Base-by-base conservation (phyloP, 805 yeast genomes). In the Maudiozyma turicensis region DNA sequence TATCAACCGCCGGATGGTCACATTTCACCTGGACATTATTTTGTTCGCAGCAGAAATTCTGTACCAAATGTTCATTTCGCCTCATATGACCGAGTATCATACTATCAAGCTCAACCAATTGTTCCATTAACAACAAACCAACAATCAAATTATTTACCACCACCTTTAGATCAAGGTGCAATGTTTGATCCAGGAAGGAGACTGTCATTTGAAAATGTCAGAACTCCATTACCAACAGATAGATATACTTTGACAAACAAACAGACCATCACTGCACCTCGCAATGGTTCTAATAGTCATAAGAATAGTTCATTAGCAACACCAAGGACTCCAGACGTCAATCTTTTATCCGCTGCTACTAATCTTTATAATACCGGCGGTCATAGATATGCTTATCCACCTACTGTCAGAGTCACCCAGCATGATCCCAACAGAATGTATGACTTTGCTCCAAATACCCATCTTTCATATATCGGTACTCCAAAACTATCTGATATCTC, bases 341-440 rank as follows among this genome's bases (percentile, higher is more conserved):
- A 53, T n/a, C 56, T 61, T 5, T 46, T 60, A 15, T 54, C 62
- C 11, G 52, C 53, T 44, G 37, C 59, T 35, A 60, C 66, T 6
- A 54, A 61, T 6, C 57, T 61, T 39, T 53, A 50, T 52, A 60
- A 57, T 40, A 59, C 63, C 8, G 46, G 52, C 26, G 63, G 61
- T 7, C 63, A 58, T 48, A 50, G 55, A 34, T 59, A 60, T 47
- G 52, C 58, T 3, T 60, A 59, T 41, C 63, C 63, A 5, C 53
- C 46, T 8, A 46, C 37, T 26, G 4, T 33, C 13, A 26, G 30
- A 8, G 29, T 45, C 9, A 32, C 42, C 35, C 43, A 40, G 31
- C 14, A 9, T 15, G 40, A 20, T 15, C 38, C 38, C 11, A 35
- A 15, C 8, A 38, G 29, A 8, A 38, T 15, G 10, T 38, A 15